phyloP scores from a whole-genome alignment of 2,329 filamentous ascomycete genomes.

The Neofusicoccum laricinum region DNA sequence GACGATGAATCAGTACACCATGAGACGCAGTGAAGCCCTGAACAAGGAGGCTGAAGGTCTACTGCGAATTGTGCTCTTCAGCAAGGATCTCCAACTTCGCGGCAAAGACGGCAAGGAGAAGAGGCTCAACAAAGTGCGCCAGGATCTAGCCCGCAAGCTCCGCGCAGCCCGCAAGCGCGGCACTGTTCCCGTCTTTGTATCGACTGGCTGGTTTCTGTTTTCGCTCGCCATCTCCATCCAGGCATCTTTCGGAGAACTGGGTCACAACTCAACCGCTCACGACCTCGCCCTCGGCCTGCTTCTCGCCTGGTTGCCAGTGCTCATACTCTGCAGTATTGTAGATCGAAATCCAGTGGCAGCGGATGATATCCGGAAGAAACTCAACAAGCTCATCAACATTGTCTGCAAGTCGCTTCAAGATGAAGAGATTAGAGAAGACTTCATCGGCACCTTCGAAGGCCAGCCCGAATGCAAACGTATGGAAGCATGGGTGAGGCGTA shows the following conservation, averaged over 20 bases:
- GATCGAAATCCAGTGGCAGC: conserved; percentile 46
- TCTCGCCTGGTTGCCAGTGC: conserved; percentile 45
- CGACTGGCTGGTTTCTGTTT: conserved; percentile 44
- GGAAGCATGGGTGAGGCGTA: conserved; percentile 23
- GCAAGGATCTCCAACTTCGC: conserved; percentile 34
- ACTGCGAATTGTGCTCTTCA: conserved; percentile 41
- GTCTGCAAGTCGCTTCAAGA: conserved; percentile 34
- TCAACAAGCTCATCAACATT: conserved; percentile 40
- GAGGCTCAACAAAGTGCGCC: conserved; percentile 32
- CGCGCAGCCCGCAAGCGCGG: conserved; percentile 41
- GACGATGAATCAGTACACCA: conserved; percentile 46
- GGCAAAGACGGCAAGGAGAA: conserved; percentile 26
- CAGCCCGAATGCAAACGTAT: conserved; percentile 25
- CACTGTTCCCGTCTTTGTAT: conserved; percentile 41
- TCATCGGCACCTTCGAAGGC: conserved; percentile 28
- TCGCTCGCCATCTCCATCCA: conserved; percentile 37
- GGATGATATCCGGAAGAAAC: conserved; percentile 37
- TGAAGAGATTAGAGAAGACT: conserved; percentile 25
- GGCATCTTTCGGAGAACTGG: conserved; percentile 34
- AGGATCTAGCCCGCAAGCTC: conserved; percentile 38
- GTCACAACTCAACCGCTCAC: conserved; percentile 42
- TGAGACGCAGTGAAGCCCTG: conserved; percentile 20
- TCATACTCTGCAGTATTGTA: conserved; percentile 45
- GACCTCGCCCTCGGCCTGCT: conserved; percentile 45
- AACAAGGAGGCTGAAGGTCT: conserved; percentile 38